Percentiles rank a stretch among this genome's conserved stretches.
These are phyloP conservation scores for Draba incana DNA, from an alignment of 345 rosid genomes.

Conservation along the genomic window DNA sequence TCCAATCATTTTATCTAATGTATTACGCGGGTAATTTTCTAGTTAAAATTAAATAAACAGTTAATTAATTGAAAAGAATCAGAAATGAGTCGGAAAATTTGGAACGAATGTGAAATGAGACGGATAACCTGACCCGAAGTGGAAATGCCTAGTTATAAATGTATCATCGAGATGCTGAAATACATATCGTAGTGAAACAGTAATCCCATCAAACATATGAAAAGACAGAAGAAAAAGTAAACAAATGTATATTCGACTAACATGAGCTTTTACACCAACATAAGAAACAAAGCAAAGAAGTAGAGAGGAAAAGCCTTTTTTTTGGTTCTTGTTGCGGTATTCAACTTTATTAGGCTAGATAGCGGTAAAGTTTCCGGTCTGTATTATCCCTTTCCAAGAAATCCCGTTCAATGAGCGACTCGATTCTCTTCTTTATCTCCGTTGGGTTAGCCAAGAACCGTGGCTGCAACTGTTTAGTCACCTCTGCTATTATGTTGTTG, in stretches of 20 bases:
- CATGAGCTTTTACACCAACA: slow-evolving; percentile 35
- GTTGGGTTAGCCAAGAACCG: slow-evolving; percentile 95
- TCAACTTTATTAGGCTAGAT: slow-evolving; percentile 67
- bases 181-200: not conserved
- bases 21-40: no score
- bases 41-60: no score
- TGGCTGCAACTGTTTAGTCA: slow-evolving; percentile 92
- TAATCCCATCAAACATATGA: not conserved
- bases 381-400: slow-evolving; percentile 92
- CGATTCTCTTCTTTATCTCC: slow-evolving; percentile 95
- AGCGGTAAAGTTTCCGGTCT: slow-evolving; percentile 90
- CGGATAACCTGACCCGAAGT: no score
- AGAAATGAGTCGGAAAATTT: no score
- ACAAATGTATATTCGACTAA: slow-evolving; percentile 27
- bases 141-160: not conserved
- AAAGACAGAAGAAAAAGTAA: slow-evolving; percentile 7
- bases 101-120: no score
- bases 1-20: no score
- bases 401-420: slow-evolving; percentile 94
- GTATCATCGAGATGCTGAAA: not conserved
- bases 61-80: no score
- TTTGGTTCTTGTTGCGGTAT: not conserved
- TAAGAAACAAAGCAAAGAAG: slow-evolving; percentile 26
- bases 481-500: slow-evolving; percentile 90
- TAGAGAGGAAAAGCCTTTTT: not conserved